Percentiles rank a stretch among this genome's conserved stretches.
These are phyloP conservation scores for Liriodendron chinense DNA, from an alignment of 164 flowering plant species.

Conservation along the genomic window DNA sequence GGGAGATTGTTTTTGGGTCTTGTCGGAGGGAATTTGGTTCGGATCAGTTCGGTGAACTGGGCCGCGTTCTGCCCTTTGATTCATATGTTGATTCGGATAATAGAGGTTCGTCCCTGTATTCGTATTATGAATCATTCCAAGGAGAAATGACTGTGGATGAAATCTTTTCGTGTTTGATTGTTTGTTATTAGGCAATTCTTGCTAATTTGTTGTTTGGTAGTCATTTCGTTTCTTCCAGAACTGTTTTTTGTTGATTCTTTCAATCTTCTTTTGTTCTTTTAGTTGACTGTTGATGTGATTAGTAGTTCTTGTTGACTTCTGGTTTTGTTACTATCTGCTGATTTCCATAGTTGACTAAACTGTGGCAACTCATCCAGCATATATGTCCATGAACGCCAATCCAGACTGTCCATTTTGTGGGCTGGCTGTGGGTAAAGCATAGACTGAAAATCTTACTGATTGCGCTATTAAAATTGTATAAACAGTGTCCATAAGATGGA, in stretches of 20 bases:
- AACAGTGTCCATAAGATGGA: no score
- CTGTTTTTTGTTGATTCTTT: background rate
- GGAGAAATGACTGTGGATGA: background rate
- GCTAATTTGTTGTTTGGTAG: background rate
- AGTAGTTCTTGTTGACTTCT: background rate
- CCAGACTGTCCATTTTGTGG: no score
- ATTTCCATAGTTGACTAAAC: background rate
- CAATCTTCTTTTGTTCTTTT: background rate
- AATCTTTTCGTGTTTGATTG: background rate
- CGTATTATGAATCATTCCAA: no score
- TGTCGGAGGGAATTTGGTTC: slow-evolving; percentile 73
- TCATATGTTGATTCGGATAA: slow-evolving; percentile 28
- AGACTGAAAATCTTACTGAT: no score
- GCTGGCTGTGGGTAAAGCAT: no score
- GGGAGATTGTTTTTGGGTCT: slow-evolving; percentile 50
- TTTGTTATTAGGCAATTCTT: background rate
- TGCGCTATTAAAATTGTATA: no score
- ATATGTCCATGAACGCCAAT: no score
- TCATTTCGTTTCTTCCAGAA: background rate
- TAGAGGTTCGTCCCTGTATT: slow-evolving; percentile 53
- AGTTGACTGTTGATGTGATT: background rate
- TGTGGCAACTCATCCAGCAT: background rate
- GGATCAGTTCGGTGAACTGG: slow-evolving; percentile 41
- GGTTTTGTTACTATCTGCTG: background rate
- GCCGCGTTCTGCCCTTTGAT: slow-evolving; percentile 20